Percentiles rank a stretch among this genome's conserved stretches.
Evolutionary conservation across 2,329 filamentous ascomycete genomes (phyloP).

Genomic region (Fusarium sp.): DNA sequence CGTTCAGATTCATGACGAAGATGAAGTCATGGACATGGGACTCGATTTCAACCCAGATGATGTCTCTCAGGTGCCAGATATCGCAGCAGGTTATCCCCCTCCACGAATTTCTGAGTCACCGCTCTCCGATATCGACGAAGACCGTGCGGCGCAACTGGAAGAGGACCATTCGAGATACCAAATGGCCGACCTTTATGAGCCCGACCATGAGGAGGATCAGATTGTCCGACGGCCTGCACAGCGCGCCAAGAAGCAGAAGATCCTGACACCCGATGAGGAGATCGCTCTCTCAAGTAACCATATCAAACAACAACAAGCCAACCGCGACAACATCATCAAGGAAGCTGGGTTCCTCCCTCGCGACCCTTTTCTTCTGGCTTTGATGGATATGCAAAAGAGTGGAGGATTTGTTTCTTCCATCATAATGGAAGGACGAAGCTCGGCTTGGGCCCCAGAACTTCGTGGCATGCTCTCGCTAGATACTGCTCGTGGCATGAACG

Average conservation of each 20-base stretch:
- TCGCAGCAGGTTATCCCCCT: slow-evolving; percentile 61
- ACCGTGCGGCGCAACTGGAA: slow-evolving; percentile 69
- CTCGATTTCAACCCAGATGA: slow-evolving; percentile 73
- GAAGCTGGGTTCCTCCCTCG: slow-evolving; percentile 84
- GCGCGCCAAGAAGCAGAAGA: slow-evolving; percentile 79
- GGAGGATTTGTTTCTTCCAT: slow-evolving; percentile 91
- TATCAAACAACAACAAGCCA: slow-evolving; percentile 87
- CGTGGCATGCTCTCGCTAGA: slow-evolving; percentile 92
- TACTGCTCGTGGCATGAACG: slow-evolving; percentile 77
- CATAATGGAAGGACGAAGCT: slow-evolving; percentile 81
- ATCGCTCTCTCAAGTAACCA: slow-evolving; percentile 81
- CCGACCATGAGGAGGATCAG: slow-evolving; percentile 65
- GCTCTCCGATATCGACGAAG: slow-evolving; percentile 75
- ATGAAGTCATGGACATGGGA: slow-evolving; percentile 70
- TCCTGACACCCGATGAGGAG: slow-evolving; percentile 83
- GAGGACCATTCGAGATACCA: slow-evolving; percentile 65
- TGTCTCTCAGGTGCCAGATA: slow-evolving; percentile 66
- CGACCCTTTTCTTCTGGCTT: slow-evolving; percentile 84
- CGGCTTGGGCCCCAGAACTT: slow-evolving; percentile 90
- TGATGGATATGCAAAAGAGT: slow-evolving; percentile 92
- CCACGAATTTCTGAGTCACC: slow-evolving; percentile 76
- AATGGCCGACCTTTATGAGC: slow-evolving; percentile 70
- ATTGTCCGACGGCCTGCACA: slow-evolving; percentile 76
- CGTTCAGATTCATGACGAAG: slow-evolving; percentile 71
- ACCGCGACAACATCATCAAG: slow-evolving; percentile 87